Evolutionary conservation across 306 rosid genomes (phyloP), one percentile per base, ranked within the genome.

Genomic region (Prunus kanzakura): DNA sequence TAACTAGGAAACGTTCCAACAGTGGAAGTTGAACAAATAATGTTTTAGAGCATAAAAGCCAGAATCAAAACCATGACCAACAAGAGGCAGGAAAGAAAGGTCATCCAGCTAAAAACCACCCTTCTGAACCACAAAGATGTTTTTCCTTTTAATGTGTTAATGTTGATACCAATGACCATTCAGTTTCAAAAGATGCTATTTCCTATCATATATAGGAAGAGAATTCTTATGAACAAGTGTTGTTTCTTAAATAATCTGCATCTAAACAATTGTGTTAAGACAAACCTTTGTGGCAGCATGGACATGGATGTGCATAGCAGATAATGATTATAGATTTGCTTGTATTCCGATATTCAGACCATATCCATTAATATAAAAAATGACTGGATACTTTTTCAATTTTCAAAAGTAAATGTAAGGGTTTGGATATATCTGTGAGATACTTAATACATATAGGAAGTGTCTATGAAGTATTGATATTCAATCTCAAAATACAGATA

Each of bases 1-100:
- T 56, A 66, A 82, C 71, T 71, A 60, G 57, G 69, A 55, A 75
- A 73, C 41, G 29, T 25, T 29, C 41, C 16, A 41, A 3, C 13
- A 25, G 57, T 19, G 70, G 46, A 70, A 25, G 13, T 14, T 51
- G 50, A 66, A 27, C 20, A 65, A 19, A 54, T 56, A 30, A 51
- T 14, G 23, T 67, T 54, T 62, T 55, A 76, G 22, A 66, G 49
- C 23, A 56, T n/a, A 15, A 54, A 50, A 64, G 13, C 3, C 23
- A 54, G 18, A 8, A 55, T 14, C 32, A 64, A 47, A 8, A 18
- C 46, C 22, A 8, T 62, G 8, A 23, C 19, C 41, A 8, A 20
- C 5, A 35, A 54, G 41, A 38, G 43, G 9, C 43, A 38, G 43
- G 43, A 38, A 38, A 38, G 43, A 38, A 38, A 38, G 2, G 43